Evolutionary conservation across 148 eudicot genomes (phyloP).

Genomic region (Fagopyrum homotropicum): DNA sequence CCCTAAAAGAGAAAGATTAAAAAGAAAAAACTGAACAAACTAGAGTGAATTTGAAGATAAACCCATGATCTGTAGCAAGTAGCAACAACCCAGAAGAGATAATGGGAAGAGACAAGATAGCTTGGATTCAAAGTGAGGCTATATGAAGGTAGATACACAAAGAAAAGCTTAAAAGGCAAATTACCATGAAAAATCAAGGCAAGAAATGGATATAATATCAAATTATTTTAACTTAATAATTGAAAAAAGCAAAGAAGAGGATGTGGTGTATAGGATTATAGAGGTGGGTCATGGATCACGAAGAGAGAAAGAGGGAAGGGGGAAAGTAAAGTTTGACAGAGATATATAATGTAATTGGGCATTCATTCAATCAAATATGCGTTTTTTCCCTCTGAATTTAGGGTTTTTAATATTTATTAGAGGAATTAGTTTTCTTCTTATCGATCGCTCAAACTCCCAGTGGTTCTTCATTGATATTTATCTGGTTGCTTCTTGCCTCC

Average conservation of each 20-base stretch:
- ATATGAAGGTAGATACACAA: constrained; percentile 17
- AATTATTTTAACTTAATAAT: neutral
- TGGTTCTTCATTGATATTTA: neutral
- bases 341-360: neutral
- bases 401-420: neutral
- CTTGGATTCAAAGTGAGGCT: constrained; percentile 65
- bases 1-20: neutral
- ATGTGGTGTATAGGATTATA: constrained; percentile 7
- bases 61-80: neutral
- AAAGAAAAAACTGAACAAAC: neutral
- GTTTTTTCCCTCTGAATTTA: neutral
- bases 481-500: constrained; percentile 9
- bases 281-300: constrained; percentile 8
- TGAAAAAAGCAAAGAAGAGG: constrained; percentile 6
- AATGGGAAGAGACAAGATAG: constrained; percentile 17
- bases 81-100: constrained; percentile 15
- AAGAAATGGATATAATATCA: neutral
- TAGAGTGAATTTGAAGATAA: constrained; percentile 4
- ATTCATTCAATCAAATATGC: neutral
- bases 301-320: neutral
- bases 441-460: neutral
- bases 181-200: neutral
- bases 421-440: neutral
- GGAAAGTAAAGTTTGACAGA: constrained; percentile 7
- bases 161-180: constrained; percentile 10